phyloP scores from a whole-genome alignment of 495 filamentous ascomycete species.

The Aspergillus campestris region DNA sequence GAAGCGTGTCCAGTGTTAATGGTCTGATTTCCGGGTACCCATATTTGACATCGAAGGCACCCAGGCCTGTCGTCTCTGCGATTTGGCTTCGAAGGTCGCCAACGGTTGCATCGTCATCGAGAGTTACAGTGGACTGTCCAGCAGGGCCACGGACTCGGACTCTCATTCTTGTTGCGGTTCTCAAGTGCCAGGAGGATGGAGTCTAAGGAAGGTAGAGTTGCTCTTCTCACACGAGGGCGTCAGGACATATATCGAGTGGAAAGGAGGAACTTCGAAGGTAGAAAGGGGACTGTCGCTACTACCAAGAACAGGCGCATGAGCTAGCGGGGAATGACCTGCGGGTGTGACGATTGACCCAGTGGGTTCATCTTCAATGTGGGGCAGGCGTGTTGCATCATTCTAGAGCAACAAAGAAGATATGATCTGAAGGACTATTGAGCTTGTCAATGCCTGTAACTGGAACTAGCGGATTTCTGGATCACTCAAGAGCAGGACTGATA shows the following conservation, averaged over 20 bases:
- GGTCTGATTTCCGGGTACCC: conserved; percentile 70
- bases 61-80: conserved; percentile 41
- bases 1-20: conserved; percentile 48
- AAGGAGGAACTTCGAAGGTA: neutral
- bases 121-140: conserved; percentile 52
- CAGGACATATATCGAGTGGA: neutral
- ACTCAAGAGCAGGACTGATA: too few species aligned
- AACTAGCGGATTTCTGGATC: too few species aligned
- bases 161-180: conserved; percentile 37
- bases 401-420: too few species aligned
- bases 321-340: too few species aligned
- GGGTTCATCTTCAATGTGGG: too few species aligned
- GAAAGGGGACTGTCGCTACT: too few species aligned
- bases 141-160: conserved; percentile 55
- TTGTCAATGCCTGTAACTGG: too few species aligned
- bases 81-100: conserved; percentile 52
- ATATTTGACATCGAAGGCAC: conserved; percentile 67
- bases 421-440: too few species aligned
- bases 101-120: conserved; percentile 59
- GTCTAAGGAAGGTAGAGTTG: neutral
- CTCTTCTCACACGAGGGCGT: too few species aligned
- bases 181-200: neutral
- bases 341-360: too few species aligned
- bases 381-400: too few species aligned
- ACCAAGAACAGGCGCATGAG: too few species aligned